Base-by-base conservation (phyloP, 495 filamentous ascomycete species). In the Penicillium bovifimosum region DNA sequence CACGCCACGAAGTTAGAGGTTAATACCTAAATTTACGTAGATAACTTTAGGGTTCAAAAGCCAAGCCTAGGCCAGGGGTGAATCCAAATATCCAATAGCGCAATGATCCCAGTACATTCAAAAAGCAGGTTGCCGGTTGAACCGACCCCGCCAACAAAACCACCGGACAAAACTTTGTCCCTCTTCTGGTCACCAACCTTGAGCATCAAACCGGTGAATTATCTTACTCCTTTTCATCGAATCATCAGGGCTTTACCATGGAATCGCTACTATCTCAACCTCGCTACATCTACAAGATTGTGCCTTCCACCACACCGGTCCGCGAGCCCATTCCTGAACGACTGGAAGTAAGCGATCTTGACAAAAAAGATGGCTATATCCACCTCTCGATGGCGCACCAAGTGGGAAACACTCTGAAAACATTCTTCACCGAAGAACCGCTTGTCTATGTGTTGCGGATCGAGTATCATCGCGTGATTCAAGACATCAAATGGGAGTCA, bases 371-470 rank as follows among this genome's bases (percentile, higher is more conserved):
- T 10, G 71, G 67, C 35, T 76, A 73, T 39, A 62, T 76, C 41
- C 73, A 76, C 47, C 68, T 76, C 2, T 75, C 72, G 6, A 68
- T 60, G 26, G 64, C 71, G 20, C 57, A 64, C 11, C 73, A 76
- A 41, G 65, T 76, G 4, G 64, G 69, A 32, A 71, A 69, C 32
- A 76, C 73, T 0, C 43, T 76, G 38, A 74, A 95, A 69, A 59
- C 86, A 69, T 55, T 92, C 82, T 52, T 90, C 86, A 56, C 90
- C 60, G 53, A 90, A 80, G 54, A 96, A 71, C 62, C 82, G 67
- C 61, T 90, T 78, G 42, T 91, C 79, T 62, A 96, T 77, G 67
- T 92, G 67, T 67, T 95, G 78, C 55, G 90, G 79, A 66, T 92
- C 75, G 38, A 77, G 53, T 91, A 95, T 87, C 6, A 83, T 81